phyloP scores from a whole-genome alignment of 352 stramenopile genomes.

The Pythium oligandrum region DNA sequence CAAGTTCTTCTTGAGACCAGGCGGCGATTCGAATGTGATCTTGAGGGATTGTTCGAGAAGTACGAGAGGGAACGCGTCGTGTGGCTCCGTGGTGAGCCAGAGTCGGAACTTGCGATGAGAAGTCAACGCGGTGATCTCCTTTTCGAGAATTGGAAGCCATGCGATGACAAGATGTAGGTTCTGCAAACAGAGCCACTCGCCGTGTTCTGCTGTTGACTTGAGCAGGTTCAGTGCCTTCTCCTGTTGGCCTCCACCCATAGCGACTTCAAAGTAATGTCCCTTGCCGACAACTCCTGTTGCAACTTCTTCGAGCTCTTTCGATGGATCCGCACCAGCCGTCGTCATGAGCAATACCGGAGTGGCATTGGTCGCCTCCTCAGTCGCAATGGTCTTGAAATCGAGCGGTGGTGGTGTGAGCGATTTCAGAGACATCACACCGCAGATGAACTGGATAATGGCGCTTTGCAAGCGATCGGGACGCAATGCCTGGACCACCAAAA shows the following conservation, averaged over 20 bases:
- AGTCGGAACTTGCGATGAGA: conserved; percentile 88
- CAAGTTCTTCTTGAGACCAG: conserved; percentile 94
- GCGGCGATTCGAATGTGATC: conserved; percentile 94
- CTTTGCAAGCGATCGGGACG: conserved; percentile 88
- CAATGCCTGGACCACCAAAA: conserved; percentile 90
- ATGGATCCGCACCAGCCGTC: conserved; percentile 91
- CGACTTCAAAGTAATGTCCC: conserved; percentile 90
- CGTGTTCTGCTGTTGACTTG: conserved; percentile 62
- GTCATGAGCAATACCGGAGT: conserved; percentile 91
- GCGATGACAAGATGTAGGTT: conserved; percentile 94
- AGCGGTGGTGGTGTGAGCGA: conserved; percentile 79
- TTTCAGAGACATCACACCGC: conserved; percentile 81
- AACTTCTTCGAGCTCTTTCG: conserved; percentile 91
- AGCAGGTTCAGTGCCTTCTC: conserved; percentile 88
- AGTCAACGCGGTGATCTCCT: conserved; percentile 74
- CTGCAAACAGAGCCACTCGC: conserved; percentile 95
- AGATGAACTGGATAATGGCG: conserved; percentile 89
- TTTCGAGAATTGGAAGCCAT: conserved; percentile 92
- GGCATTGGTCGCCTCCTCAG: conserved; percentile 62
- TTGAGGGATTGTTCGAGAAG: conserved; percentile 92
- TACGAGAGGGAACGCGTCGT: conserved; percentile 88
- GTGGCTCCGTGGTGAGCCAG: conserved; percentile 93
- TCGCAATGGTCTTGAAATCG: conserved; percentile 66
- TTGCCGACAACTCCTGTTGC: conserved; percentile 78
- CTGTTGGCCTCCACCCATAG: conserved; percentile 94